These are phyloP conservation scores for Penicillium macrosclerotiorum DNA, from an alignment of 495 filamentous ascomycete genomes.

Conservation along the genomic window DNA sequence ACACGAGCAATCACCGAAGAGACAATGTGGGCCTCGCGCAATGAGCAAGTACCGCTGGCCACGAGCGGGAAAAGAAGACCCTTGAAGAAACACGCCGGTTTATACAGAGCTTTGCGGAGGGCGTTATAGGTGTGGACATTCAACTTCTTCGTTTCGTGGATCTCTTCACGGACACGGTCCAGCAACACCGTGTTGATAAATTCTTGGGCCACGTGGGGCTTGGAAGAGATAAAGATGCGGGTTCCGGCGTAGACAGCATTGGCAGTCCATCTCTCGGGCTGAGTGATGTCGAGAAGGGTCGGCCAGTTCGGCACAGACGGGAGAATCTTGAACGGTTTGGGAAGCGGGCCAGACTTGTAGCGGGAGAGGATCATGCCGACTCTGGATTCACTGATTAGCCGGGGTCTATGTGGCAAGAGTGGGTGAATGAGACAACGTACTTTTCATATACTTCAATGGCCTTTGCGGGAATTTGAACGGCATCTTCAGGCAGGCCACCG, in stretches of 20 bases:
- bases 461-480: conserved; percentile 84
- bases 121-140: conserved; percentile 94
- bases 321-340: conserved; percentile 96
- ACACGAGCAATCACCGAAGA: conserved; percentile 77
- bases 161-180: conserved; percentile 85
- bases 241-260: conserved; percentile 86
- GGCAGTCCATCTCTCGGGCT: conserved; percentile 81
- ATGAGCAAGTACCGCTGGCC: conserved; percentile 70
- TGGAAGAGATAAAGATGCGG: conserved; percentile 80
- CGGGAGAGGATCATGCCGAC: conserved; percentile 85
- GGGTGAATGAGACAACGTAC: conserved; percentile 45
- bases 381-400: conserved; percentile 41
- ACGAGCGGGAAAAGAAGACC: conserved; percentile 91
- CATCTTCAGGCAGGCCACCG: conserved; percentile 63
- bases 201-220: conserved; percentile 68
- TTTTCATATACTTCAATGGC: conserved; percentile 92
- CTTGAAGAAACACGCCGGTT: conserved; percentile 95
- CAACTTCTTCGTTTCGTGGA: conserved; percentile 81
- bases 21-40: conserved; percentile 89
- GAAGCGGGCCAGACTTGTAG: conserved; percentile 91
- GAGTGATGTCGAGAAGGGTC: conserved; percentile 77
- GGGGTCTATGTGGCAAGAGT: not conserved
- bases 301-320: conserved; percentile 89
- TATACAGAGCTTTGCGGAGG: conserved; percentile 90
- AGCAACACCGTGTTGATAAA: conserved; percentile 82